phyloP scores from a whole-genome alignment of 2,329 filamentous ascomycete genomes.

The Pezizomycotina sp. region DNA sequence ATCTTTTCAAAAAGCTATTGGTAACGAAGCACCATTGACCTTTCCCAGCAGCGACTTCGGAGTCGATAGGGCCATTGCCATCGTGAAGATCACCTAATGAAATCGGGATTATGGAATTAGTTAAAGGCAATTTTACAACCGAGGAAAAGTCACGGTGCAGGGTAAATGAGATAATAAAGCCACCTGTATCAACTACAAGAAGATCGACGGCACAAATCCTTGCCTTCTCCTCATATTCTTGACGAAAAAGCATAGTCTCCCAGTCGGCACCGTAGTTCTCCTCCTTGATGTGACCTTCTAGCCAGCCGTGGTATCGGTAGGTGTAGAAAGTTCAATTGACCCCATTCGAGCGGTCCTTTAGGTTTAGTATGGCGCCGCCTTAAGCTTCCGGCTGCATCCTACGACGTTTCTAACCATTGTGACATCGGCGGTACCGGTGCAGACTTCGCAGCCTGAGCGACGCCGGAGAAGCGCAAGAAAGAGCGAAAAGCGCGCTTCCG shows the following conservation, averaged over 20 bases:
- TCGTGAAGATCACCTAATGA: constrained; percentile 51
- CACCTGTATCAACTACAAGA: constrained; percentile 87
- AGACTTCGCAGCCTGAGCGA: constrained; percentile 13
- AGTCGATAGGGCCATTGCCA: constrained; percentile 46
- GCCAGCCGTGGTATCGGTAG: constrained; percentile 48
- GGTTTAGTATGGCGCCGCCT: constrained; percentile 10
- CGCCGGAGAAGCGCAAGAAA: no score
- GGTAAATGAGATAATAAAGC: no score
- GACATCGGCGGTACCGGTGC: constrained; percentile 16
- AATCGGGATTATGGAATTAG: no score
- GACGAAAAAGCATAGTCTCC: constrained; percentile 87
- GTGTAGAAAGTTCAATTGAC: constrained; percentile 15
- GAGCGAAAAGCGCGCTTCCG: no score
- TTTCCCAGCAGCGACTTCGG: constrained; percentile 29
- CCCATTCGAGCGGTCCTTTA: constrained; percentile 16
- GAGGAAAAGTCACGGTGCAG: no score
- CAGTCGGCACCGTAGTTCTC: constrained; percentile 89
- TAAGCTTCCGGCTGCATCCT: constrained; percentile 17
- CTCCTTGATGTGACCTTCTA: constrained; percentile 84
- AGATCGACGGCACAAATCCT: constrained; percentile 67
- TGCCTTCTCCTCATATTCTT: constrained; percentile 62
- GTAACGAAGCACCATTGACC: constrained; percentile 27
- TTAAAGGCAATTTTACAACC: no score
- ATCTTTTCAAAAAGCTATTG: constrained; percentile 35
- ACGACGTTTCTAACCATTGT: constrained; percentile 16